Base-by-base conservation (phyloP, 345 rosid species). In the Hypericum androsaemum region DNA sequence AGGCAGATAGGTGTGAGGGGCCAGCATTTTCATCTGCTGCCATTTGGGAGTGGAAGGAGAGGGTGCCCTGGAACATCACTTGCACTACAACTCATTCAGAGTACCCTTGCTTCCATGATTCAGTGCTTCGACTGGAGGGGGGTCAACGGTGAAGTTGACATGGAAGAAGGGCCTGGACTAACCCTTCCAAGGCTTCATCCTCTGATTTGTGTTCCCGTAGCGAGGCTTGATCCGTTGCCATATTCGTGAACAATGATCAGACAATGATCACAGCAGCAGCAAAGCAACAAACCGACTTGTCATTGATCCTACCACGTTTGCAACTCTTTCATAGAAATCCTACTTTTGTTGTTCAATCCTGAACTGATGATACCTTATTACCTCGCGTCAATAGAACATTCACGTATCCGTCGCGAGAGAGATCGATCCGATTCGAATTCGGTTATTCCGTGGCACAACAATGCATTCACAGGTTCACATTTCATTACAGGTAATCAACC, bases 41-140 rank as follows among this genome's bases (percentile, higher is more conserved):
- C 80, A 10, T 75, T 75, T 42, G 80, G 80, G 6, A 65, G 60
- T 16, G 80, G 77, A 11, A 65, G 77, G 57, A 47, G 77, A 54
- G 51, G 69, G 49, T 75, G 80, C 52, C 76, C 74, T 10, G 80
- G 80, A 36, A 69, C 76, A n/a, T 75, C 80, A 14, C 46, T 68
- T 36, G 80, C 76, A 4, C 41, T 75, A 28, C 73, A 55, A 5
- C 41, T 75, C 6, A 64, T 75, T 11, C 71, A 65, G 9, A 38
- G 69, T 12, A 59, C 61, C 36, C 69, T 75, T 8, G 76, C 63
- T 36, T 59, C 71, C 10, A 22, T 71, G 66, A 60, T 75, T 16
- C 80, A 71, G 57, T 68, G 71, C 62, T 71, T 75, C 54, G 74
- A 71, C 12, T 71, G 71, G 80, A 57, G 49, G 39, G 60, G 49